These are phyloP conservation scores for Aquanectria penicillioides DNA, from an alignment of 2,329 filamentous ascomycete species.

Conservation along the genomic window DNA sequence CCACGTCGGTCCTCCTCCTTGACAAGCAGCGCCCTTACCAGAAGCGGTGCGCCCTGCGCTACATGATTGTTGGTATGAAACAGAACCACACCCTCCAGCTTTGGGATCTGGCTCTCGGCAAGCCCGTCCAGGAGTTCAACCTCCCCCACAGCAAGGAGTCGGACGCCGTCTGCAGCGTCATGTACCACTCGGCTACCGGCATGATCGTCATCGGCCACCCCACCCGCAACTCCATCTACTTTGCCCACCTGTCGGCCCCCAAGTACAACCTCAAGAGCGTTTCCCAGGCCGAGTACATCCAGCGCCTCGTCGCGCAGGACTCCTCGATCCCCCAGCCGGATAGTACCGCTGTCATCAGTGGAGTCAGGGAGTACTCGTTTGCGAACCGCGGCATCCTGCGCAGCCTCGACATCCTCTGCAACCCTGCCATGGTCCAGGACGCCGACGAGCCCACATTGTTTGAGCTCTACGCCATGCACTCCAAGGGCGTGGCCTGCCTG, in stretches of 20 bases:
- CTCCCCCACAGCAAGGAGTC: conserved; percentile 96
- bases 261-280: conserved; percentile 87
- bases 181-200: conserved; percentile 90
- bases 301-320: conserved; percentile 79
- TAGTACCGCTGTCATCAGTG: conserved; percentile 96
- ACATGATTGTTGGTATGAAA: conserved; percentile 97
- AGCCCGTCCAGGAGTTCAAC: conserved; percentile 96
- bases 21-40: conserved; percentile 95
- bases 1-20: conserved; percentile 93
- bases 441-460: conserved; percentile 81
- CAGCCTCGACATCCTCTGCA: conserved; percentile 88
- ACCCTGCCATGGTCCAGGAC: conserved; percentile 70
- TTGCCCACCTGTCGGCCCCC: conserved; percentile 93
- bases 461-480: conserved; percentile 97
- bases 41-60: conserved; percentile 89
- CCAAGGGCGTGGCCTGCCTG: conserved; percentile 92
- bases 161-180: conserved; percentile 96
- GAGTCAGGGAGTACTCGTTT: conserved; percentile 94
- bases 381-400: conserved; percentile 85
- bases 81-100: conserved; percentile 98
- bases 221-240: conserved; percentile 96
- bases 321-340: conserved; percentile 82
- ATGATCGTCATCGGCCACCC: conserved; percentile 97
- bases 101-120: conserved; percentile 95
- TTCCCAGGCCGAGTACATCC: conserved; percentile 88